Conservation (phyloP, 2,329 filamentous ascomycete genomes). For the Monilinia fructicola region DNA sequence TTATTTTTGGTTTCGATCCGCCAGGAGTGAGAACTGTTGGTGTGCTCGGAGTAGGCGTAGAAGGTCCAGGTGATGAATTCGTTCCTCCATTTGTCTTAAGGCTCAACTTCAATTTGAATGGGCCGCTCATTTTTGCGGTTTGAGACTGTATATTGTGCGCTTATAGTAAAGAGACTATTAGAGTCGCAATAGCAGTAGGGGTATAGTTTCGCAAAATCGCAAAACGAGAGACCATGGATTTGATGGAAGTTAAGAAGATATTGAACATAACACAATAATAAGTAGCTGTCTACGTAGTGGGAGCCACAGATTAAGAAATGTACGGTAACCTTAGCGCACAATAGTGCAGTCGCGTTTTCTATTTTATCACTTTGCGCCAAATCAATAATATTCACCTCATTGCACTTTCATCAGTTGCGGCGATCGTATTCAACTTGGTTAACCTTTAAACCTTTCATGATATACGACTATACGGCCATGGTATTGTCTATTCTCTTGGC, state of each 20-base stretch:
- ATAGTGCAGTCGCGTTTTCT: constrained; percentile 19
- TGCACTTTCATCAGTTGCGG: neutral
- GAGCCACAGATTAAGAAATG: constrained; percentile 19
- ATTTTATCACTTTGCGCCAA: constrained; percentile 17
- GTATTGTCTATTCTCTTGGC: constrained; percentile 27
- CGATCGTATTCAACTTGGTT: neutral
- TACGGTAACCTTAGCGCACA: constrained; percentile 24
- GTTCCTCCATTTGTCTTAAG: constrained; percentile 16
- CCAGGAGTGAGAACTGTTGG: constrained; percentile 31
- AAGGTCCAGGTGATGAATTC: constrained; percentile 15
- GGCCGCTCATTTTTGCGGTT: constrained; percentile 32
- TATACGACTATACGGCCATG: constrained; percentile 33
- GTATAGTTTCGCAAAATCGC: neutral
- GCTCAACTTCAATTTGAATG: constrained; percentile 29
- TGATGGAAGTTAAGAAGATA: neutral
- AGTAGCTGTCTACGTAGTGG: too few relatives aligned
- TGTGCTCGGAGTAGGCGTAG: constrained; percentile 27
- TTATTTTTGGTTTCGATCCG: constrained; percentile 38
- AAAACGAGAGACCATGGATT: neutral
- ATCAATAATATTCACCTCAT: neutral
- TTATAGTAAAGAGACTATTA: too few relatives aligned
- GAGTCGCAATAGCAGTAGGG: neutral
- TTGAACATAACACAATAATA: neutral
- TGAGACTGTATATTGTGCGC: neutral
- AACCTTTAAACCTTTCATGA: constrained; percentile 9